Percentiles rank a stretch among this genome's conserved stretches.
These are phyloP conservation scores for Quercus lobata DNA, from an alignment of 331 rosid genomes.

Conservation along the genomic window DNA sequence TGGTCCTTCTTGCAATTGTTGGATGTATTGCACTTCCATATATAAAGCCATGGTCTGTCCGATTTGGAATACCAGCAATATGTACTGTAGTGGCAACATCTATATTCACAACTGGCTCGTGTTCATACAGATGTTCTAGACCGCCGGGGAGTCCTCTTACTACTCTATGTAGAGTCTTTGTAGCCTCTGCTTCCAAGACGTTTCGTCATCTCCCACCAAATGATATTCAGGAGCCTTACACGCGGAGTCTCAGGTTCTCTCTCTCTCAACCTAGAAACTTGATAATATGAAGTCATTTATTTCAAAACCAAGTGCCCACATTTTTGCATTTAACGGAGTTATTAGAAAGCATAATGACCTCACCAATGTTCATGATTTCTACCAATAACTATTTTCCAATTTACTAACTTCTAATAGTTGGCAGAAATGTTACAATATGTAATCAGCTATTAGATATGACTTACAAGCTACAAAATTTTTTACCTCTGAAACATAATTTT, in stretches of 20 bases:
- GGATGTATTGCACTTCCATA: slow-evolving; percentile 8
- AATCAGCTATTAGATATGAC: no score
- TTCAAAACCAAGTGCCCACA: no score
- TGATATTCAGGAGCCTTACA: not conserved
- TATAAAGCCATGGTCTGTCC: slow-evolving; percentile 26
- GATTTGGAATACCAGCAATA: slow-evolving; percentile 24
- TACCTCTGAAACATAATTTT: no score
- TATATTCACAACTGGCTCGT: slow-evolving; percentile 15
- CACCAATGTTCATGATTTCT: no score
- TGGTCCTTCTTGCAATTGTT: not conserved
- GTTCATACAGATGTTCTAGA: not conserved
- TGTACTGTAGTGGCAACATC: slow-evolving; percentile 6
- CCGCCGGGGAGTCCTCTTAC: slow-evolving; percentile 17
- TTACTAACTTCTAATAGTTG: no score
- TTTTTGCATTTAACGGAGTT: no score
- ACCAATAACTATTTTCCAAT: no score
- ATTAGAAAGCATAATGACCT: no score
- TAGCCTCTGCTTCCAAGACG: slow-evolving; percentile 19
- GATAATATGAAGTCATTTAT: no score
- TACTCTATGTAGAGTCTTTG: slow-evolving; percentile 6
- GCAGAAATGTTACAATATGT: no score
- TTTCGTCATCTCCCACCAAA: not conserved
- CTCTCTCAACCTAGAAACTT: not conserved
- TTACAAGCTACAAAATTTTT: no score
- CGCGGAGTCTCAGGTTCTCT: slow-evolving; percentile 14